Evolutionary conservation across 2,329 filamentous ascomycete species (phyloP).

Genomic region (Fusarium xyrophilum): DNA sequence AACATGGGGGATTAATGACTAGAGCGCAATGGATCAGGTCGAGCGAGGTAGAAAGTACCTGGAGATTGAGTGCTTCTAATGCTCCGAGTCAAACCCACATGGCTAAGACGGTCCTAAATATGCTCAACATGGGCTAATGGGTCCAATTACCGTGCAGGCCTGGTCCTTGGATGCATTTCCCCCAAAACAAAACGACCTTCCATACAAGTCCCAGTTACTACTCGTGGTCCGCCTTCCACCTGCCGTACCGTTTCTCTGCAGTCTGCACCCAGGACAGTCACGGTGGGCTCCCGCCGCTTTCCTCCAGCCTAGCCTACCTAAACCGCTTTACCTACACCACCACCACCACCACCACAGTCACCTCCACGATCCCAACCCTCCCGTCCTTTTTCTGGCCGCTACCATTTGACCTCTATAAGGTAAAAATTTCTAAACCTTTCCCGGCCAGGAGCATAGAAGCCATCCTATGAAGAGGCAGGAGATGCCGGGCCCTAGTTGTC

Average conservation of each 20-base stretch:
- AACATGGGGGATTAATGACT: slow-evolving; percentile 20
- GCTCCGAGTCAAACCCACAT: slow-evolving; percentile 35
- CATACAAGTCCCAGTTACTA: slow-evolving; percentile 8
- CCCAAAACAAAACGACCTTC: slow-evolving; percentile 22
- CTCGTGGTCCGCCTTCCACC: slow-evolving; percentile 1
- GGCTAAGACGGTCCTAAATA: slow-evolving; percentile 1
- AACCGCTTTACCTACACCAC: slow-evolving; percentile 28
- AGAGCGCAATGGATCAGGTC: slow-evolving; percentile 6
- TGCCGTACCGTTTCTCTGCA: slow-evolving; percentile 24
- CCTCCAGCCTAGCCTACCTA: slow-evolving; percentile 20
- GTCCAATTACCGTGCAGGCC: slow-evolving; percentile 8
- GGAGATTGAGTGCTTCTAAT: slow-evolving; percentile 1
- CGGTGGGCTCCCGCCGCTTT: slow-evolving; percentile 23
- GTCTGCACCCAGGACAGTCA: slow-evolving; percentile 14
- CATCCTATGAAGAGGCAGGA: slow-evolving; percentile 23
- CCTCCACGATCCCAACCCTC: slow-evolving; percentile 23
- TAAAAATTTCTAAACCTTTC: slow-evolving; percentile 20
- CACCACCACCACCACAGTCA: slow-evolving; percentile 24
- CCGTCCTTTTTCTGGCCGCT: slow-evolving; percentile 29
- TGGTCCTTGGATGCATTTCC: slow-evolving; percentile 7
- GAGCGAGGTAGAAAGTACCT: slow-evolving; percentile 25
- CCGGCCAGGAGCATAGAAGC: slow-evolving; percentile 13
- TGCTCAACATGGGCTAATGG: slow-evolving; percentile 1
- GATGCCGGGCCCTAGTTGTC: slow-evolving; percentile 12
- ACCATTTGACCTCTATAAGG: slow-evolving; percentile 25